A percentile compares a stretch with the other conserved stretches of the same genome.
Evolutionary conservation across 1,284 basidiomycete species (phyloP).

Genomic region (Melampsora americana): DNA sequence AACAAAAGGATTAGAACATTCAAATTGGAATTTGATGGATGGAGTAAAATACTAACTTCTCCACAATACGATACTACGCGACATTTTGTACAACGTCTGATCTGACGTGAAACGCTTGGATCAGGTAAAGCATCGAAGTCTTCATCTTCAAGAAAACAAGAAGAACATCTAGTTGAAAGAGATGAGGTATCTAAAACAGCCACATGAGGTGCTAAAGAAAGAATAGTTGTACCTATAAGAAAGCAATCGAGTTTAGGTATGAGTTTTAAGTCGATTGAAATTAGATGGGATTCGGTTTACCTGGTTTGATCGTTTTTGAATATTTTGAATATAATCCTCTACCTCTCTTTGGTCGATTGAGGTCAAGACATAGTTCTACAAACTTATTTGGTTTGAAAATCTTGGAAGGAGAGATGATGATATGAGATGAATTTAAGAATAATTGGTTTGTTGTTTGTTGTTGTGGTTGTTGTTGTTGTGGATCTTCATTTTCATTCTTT

Average conservation of each 20-base stretch:
- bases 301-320: conserved; percentile 14
- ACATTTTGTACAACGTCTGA: conserved; percentile 69
- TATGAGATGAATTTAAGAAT: neutral
- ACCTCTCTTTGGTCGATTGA: neutral
- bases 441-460: neutral
- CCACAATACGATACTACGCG: conserved; percentile 69
- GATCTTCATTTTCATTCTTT: neutral
- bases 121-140: conserved; percentile 49
- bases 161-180: conserved; percentile 66
- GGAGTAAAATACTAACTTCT: conserved; percentile 57
- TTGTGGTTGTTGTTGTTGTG: neutral
- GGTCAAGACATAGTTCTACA: neutral
- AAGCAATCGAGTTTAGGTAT: neutral
- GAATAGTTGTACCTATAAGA: conserved; percentile 62
- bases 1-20: neutral
- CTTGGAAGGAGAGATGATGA: neutral
- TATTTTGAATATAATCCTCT: conserved; percentile 11
- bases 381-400: conserved; percentile 10
- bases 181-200: conserved; percentile 66
- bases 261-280: too few relatives aligned
- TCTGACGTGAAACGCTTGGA: conserved; percentile 7
- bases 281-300: neutral
- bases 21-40: conserved; percentile 43
- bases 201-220: conserved; percentile 63
- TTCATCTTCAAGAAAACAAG: conserved; percentile 59